phyloP scores from a whole-genome alignment of 352 stramenopile species.

The Paralagenidium karlingii region DNA sequence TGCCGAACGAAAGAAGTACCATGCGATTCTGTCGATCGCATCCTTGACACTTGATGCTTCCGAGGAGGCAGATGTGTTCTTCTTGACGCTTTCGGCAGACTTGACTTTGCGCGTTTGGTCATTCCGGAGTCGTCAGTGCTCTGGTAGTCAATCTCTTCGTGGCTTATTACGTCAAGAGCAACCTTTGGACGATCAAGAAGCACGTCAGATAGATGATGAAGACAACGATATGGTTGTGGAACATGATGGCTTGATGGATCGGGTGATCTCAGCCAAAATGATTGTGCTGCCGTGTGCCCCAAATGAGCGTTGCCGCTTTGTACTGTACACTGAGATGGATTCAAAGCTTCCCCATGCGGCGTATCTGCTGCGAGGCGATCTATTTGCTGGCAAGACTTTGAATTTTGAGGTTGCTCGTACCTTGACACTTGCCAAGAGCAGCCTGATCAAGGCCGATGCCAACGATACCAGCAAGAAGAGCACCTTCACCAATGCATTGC shows the following conservation, averaged over 20 bases:
- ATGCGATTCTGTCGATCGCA: slow-evolving; percentile 38
- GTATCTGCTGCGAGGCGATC: slow-evolving; percentile 41
- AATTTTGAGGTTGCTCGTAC: slow-evolving; percentile 30
- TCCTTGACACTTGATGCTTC: slow-evolving; percentile 43
- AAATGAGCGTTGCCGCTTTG: slow-evolving; percentile 41
- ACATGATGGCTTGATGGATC: slow-evolving; percentile 7
- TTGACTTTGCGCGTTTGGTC: slow-evolving; percentile 57
- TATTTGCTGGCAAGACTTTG: slow-evolving; percentile 14
- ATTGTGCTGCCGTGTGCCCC: slow-evolving; percentile 34
- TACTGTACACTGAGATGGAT: slow-evolving; percentile 54
- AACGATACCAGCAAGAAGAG: slow-evolving; percentile 13
- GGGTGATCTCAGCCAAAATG: slow-evolving; percentile 41
- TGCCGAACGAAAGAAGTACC: slow-evolving; percentile 5
- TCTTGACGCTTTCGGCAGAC: slow-evolving; percentile 55
- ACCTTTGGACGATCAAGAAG: too few relatives aligned
- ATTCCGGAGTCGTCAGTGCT: slow-evolving; percentile 42
- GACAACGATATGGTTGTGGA: slow-evolving; percentile 18
- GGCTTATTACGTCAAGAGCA: slow-evolving; percentile 13
- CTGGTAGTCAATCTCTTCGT: slow-evolving; percentile 46
- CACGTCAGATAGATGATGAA: slow-evolving; percentile 20
- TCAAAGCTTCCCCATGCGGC: slow-evolving; percentile 40
- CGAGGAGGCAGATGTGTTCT: too few relatives aligned
- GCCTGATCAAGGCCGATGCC: too few relatives aligned
- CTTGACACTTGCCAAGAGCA: slow-evolving; percentile 24
- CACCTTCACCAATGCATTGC: too few relatives aligned